Evolutionary conservation across 208 protist genomes (phyloP).

Genomic region (Leishmania turanica): DNA sequence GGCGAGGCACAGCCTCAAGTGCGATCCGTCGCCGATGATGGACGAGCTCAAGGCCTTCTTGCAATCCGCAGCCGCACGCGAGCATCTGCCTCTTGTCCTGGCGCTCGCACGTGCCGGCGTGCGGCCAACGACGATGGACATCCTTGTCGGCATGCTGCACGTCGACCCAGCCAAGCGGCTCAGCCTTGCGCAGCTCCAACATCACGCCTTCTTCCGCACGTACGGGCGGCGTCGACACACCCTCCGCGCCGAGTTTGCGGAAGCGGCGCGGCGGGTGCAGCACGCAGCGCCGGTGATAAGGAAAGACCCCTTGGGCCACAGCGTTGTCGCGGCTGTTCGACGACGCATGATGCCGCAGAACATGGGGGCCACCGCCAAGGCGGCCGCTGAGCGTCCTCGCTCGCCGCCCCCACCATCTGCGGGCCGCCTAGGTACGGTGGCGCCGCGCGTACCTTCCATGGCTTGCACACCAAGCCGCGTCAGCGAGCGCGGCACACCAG

Average conservation of each 20-base stretch:
- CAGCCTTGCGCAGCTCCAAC: slow-evolving; percentile 31
- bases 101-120: slow-evolving; percentile 19
- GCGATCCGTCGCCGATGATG: not conserved
- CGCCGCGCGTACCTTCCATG: not conserved
- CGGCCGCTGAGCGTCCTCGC: not conserved
- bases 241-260: slow-evolving; percentile 4
- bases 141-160: slow-evolving; percentile 39
- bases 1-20: not conserved
- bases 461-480: not conserved
- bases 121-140: slow-evolving; percentile 17
- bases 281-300: not conserved
- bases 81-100: slow-evolving; percentile 18
- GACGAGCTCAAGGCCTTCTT: slow-evolving; percentile 15
- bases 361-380: slow-evolving; percentile 11
- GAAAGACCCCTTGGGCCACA: slow-evolving; percentile 1
- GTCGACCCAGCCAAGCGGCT: slow-evolving; percentile 32
- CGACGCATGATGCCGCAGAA: slow-evolving; percentile 14
- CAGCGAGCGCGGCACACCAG: not conserved
- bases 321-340: not conserved
- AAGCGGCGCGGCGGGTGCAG: slow-evolving; percentile 11
- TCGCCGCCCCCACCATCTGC: not conserved
- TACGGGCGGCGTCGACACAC: slow-evolving; percentile 25
- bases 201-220: slow-evolving; percentile 27
- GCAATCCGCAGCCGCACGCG: slow-evolving; percentile 2
- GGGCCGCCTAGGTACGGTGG: not conserved